These are phyloP conservation scores for Berkeleyomyces basicola DNA, from an alignment of 2,329 filamentous ascomycete genomes.

Conservation along the genomic window DNA sequence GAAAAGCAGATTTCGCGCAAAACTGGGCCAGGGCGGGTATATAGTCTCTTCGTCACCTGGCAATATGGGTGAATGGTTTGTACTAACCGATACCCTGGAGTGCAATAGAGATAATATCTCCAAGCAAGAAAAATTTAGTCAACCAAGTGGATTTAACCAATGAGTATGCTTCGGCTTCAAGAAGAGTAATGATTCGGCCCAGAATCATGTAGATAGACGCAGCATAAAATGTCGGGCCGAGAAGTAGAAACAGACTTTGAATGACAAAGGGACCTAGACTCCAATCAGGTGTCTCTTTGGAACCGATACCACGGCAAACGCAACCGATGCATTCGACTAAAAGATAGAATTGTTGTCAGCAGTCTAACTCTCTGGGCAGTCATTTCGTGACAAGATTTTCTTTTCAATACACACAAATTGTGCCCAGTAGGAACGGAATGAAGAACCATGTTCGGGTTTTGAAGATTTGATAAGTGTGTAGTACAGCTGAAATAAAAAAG, in stretches of 20 bases:
- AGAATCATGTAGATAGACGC: slow-evolving; percentile 36
- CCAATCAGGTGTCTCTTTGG: slow-evolving; percentile 20
- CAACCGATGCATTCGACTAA: slow-evolving; percentile 19
- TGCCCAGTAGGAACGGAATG: slow-evolving; percentile 35
- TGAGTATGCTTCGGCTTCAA: slow-evolving; percentile 22
- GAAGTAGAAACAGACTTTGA: slow-evolving; percentile 27
- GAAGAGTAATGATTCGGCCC: slow-evolving; percentile 26
- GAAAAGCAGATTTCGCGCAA: too few relatives aligned
- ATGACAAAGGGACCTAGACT: slow-evolving; percentile 26
- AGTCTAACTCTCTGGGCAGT: too few relatives aligned
- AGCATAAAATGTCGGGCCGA: slow-evolving; percentile 32
- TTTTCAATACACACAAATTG: slow-evolving; percentile 25
- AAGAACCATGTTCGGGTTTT: slow-evolving; percentile 33
- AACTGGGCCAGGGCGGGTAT: too few relatives aligned
- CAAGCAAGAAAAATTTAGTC: slow-evolving; percentile 37
- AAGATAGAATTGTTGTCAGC: slow-evolving; percentile 15
- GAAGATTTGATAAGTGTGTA: slow-evolving; percentile 26
- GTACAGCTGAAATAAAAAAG: slow-evolving; percentile 23
- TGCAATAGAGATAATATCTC: slow-evolving; percentile 28
- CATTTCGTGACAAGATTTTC: too few relatives aligned
- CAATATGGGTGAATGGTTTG: neutral
- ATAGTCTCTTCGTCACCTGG: neutral
- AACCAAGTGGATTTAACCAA: slow-evolving; percentile 25
- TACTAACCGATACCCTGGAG: neutral
- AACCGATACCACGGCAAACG: slow-evolving; percentile 9